Percentiles rank a stretch among this genome's conserved stretches.
Conservation (phyloP, 176 grass and related monocot species). For the Carex kokanica region DNA sequence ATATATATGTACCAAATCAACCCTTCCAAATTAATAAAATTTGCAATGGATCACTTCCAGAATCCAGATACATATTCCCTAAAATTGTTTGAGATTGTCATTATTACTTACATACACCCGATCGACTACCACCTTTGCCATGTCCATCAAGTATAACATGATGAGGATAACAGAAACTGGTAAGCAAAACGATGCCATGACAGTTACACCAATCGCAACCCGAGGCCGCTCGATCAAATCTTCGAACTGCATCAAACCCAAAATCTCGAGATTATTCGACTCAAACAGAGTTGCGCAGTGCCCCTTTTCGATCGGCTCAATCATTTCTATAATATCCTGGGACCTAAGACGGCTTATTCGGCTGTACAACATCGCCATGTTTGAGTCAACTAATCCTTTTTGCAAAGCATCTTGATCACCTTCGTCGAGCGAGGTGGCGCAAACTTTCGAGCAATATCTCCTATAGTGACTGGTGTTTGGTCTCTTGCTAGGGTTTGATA, state of each 20-base stretch:
- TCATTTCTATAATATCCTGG: constrained; percentile 17
- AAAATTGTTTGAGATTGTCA: constrained; percentile 20
- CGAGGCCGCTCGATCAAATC: constrained; percentile 21
- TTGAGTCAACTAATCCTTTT: constrained; percentile 14
- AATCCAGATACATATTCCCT: background rate
- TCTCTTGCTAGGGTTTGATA: constrained; percentile 11
- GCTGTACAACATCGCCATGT: constrained; percentile 19
- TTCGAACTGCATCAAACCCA: constrained; percentile 37
- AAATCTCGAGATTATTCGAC: constrained; percentile 25
- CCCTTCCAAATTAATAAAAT: background rate
- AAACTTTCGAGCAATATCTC: background rate
- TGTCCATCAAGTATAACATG: constrained; percentile 38
- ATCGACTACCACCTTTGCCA: constrained; percentile 39
- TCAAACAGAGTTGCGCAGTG: constrained; percentile 31
- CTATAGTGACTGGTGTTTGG: background rate
- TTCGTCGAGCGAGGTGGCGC: background rate
- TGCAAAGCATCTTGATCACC: background rate
- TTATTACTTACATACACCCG: constrained; percentile 20
- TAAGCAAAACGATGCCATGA: constrained; percentile 35
- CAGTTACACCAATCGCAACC: constrained; percentile 39
- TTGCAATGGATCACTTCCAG: background rate
- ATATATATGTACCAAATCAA: background rate
- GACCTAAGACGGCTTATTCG: constrained; percentile 10
- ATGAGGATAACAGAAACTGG: constrained; percentile 43
- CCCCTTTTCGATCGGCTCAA: constrained; percentile 24